A percentile compares a stretch with the other conserved stretches of the same genome.
phyloP scores from a whole-genome alignment of 768 basidiomycete species.

The Boletus vinaceobasis region DNA sequence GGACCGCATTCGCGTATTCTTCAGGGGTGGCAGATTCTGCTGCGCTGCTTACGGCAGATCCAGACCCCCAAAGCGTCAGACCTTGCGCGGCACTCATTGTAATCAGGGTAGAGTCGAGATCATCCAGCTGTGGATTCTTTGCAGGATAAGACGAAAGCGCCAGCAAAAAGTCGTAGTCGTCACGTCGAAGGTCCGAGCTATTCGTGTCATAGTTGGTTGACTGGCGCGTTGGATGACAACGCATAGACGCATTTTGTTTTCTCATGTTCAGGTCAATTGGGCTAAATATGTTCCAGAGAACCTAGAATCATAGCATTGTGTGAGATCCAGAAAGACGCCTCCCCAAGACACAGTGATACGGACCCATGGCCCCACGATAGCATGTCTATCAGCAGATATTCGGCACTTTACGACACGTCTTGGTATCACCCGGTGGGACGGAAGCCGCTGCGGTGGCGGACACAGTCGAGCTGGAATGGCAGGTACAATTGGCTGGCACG shows the following conservation, averaged over 20 bases:
- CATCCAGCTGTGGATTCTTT: slow-evolving; percentile 38
- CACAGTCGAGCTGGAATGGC: slow-evolving; percentile 31
- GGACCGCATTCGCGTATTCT: neutral
- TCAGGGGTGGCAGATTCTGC: neutral
- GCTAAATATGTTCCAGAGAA: slow-evolving; percentile 43
- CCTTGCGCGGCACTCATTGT: slow-evolving; percentile 47
- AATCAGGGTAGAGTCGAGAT: slow-evolving; percentile 47
- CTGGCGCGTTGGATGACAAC: slow-evolving; percentile 27
- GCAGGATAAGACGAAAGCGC: slow-evolving; percentile 41
- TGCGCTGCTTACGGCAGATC: neutral
- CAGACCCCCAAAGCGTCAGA: slow-evolving; percentile 45
- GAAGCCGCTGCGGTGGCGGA: slow-evolving; percentile 41
- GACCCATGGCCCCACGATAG: slow-evolving; percentile 53
- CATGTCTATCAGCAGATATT: slow-evolving; percentile 53
- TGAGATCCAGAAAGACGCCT: neutral
- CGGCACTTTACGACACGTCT: slow-evolving; percentile 40
- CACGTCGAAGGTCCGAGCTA: slow-evolving; percentile 24
- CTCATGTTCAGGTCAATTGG: slow-evolving; percentile 34
- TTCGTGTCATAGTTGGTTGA: slow-evolving; percentile 10
- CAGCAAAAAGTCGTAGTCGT: slow-evolving; percentile 53
- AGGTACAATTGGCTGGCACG: slow-evolving; percentile 33
- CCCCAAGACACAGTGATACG: slow-evolving; percentile 13
- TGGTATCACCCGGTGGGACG: slow-evolving; percentile 49
- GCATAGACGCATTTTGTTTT: slow-evolving; percentile 44
- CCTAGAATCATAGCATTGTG: slow-evolving; percentile 29